These are phyloP conservation scores for Colletotrichum sp. DNA, from an alignment of 2,329 filamentous ascomycete genomes.

Conservation along the genomic window DNA sequence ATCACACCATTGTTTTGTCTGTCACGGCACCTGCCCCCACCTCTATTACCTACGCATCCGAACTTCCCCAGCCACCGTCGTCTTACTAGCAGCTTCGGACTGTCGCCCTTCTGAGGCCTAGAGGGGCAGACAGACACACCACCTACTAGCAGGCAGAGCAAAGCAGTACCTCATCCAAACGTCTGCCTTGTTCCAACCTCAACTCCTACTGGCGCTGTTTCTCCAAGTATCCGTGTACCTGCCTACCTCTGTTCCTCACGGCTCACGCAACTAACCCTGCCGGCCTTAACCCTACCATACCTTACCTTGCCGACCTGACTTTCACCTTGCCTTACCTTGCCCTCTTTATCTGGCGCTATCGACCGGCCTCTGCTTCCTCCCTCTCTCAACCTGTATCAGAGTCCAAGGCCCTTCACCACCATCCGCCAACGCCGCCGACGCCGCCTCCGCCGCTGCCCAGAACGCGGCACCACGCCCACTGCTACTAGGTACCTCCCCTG, in stretches of 20 bases:
- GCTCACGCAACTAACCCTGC: background rate
- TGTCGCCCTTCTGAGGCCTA: background rate
- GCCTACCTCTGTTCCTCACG: background rate
- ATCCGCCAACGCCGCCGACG: slow-evolving; percentile 6
- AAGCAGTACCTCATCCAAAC: background rate
- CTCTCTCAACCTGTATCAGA: slow-evolving; percentile 16
- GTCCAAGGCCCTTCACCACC: slow-evolving; percentile 5
- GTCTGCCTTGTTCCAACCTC: background rate
- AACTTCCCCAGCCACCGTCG: slow-evolving; percentile 15
- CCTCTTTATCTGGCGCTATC: slow-evolving; percentile 14
- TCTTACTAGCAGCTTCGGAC: background rate
- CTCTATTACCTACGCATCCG: slow-evolving; percentile 14
- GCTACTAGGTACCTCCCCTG: slow-evolving; percentile 20
- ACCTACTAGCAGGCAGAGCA: background rate
- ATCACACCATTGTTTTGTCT: slow-evolving; percentile 17
- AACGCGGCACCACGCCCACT: slow-evolving; percentile 13
- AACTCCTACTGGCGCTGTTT: background rate
- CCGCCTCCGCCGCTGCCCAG: slow-evolving; percentile 18
- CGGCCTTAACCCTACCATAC: background rate
- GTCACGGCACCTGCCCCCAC: slow-evolving; percentile 13
- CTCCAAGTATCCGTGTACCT: background rate
- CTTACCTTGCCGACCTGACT: background rate
- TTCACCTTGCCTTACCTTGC: background rate
- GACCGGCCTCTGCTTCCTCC: background rate
- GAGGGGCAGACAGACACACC: background rate